phyloP scores from a whole-genome alignment of 2,329 filamentous ascomycete species.

The Ophidiomyces ophidiicola region DNA sequence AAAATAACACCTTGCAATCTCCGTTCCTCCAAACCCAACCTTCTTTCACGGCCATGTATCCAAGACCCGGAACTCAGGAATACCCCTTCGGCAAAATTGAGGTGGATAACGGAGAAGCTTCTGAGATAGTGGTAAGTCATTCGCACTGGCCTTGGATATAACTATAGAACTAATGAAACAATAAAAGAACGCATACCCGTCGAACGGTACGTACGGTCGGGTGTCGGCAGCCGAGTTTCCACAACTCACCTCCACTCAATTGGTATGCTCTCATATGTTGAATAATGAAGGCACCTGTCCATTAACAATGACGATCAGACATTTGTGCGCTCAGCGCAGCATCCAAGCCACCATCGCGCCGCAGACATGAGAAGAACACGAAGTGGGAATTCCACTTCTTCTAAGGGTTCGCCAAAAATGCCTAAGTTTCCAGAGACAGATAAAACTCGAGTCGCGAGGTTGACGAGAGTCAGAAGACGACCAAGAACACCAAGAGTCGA shows the following conservation, averaged over 20 bases:
- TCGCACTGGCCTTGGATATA: not conserved
- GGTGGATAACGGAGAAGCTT: conserved; percentile 3
- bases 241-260: conserved; percentile 10
- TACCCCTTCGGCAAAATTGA: conserved; percentile 6
- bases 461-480: conserved; percentile 16
- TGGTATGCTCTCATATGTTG: conserved; percentile 6
- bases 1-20: conserved; percentile 7
- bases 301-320: conserved; percentile 5
- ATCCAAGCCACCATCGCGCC: conserved; percentile 3
- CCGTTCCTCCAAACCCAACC: too few relatives aligned
- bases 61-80: conserved; percentile 7
- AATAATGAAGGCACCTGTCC: not conserved
- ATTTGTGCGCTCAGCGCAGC: conserved; percentile 5
- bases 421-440: conserved; percentile 10
- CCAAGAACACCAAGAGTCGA: conserved; percentile 13
- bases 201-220: conserved; percentile 6
- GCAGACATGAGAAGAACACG: conserved; percentile 13
- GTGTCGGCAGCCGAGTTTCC: conserved; percentile 7
- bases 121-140: conserved; percentile 8
- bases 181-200: conserved; percentile 10
- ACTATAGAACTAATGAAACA: not conserved
- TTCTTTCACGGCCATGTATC: conserved; percentile 8
- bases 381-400: conserved; percentile 10
- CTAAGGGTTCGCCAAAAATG: conserved; percentile 6
- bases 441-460: conserved; percentile 16